phyloP scores from a whole-genome alignment of 139 green algal genomes.

The Pleodorina starrii region DNA sequence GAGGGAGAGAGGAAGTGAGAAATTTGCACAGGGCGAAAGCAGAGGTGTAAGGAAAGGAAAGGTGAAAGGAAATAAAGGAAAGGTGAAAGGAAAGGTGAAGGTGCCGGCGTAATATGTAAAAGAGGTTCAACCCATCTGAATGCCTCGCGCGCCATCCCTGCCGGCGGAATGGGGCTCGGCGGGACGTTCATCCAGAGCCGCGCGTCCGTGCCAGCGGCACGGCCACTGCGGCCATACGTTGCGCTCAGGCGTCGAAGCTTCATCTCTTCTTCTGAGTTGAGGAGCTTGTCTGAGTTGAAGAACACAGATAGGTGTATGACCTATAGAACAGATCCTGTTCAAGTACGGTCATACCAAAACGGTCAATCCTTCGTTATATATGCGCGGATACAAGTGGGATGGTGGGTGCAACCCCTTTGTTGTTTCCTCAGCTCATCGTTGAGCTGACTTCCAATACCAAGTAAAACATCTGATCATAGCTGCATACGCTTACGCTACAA shows the following conservation, averaged over 20 bases:
- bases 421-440: no score
- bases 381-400: not conserved
- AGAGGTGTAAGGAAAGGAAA: no score
- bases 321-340: slow-evolving; percentile 44
- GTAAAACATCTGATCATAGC: no score
- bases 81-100: no score
- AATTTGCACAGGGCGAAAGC: no score
- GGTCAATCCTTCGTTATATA: not conserved
- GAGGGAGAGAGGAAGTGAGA: no score
- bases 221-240: slow-evolving; percentile 31
- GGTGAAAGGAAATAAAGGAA: no score
- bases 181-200: slow-evolving; percentile 35
- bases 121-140: slow-evolving; percentile 48
- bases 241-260: no score
- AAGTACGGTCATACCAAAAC: slow-evolving; percentile 1
- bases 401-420: slow-evolving; percentile 19
- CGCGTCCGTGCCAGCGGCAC: slow-evolving; percentile 38
- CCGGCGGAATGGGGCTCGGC: slow-evolving; percentile 21
- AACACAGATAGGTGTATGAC: slow-evolving; percentile 46
- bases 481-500: no score
- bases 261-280: slow-evolving; percentile 45
- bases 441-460: no score
- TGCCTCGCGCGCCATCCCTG: slow-evolving; percentile 28
- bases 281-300: slow-evolving; percentile 42
- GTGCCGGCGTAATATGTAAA: no score